These are phyloP conservation scores for Agapanthus africanus DNA, from an alignment of 106 monocot species.

Conservation along the genomic window DNA sequence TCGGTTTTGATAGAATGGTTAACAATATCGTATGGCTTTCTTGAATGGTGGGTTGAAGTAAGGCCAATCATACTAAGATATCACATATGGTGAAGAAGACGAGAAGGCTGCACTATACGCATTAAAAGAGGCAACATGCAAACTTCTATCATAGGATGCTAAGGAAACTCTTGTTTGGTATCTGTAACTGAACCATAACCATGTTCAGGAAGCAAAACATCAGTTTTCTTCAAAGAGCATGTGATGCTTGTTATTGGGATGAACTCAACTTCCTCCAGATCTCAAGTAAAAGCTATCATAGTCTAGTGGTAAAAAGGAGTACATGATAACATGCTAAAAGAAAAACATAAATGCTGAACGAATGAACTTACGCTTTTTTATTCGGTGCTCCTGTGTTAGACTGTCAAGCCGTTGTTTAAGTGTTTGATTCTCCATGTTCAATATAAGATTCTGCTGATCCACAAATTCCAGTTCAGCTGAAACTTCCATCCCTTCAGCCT, in stretches of 20 bases:
- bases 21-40: background rate
- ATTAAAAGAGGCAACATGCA: too few species aligned
- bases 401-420: constrained; percentile 69
- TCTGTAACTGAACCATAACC: background rate
- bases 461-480: constrained; percentile 73
- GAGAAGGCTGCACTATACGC: background rate
- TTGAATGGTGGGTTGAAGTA: background rate
- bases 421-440: constrained; percentile 81
- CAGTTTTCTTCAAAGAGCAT: background rate
- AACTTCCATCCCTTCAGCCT: constrained; percentile 65
- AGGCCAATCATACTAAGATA: background rate
- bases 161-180: background rate
- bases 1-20: background rate
- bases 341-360: background rate
- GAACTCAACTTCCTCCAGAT: background rate
- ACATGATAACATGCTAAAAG: background rate
- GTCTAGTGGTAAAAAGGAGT: background rate
- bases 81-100: background rate
- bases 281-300: background rate
- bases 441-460: constrained; percentile 67
- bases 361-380: constrained; percentile 57
- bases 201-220: background rate
- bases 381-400: constrained; percentile 62
- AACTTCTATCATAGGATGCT: background rate
- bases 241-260: background rate